Evolutionary conservation across 805 yeast genomes (phyloP).

Genomic region (Kodamaea laetipori): DNA sequence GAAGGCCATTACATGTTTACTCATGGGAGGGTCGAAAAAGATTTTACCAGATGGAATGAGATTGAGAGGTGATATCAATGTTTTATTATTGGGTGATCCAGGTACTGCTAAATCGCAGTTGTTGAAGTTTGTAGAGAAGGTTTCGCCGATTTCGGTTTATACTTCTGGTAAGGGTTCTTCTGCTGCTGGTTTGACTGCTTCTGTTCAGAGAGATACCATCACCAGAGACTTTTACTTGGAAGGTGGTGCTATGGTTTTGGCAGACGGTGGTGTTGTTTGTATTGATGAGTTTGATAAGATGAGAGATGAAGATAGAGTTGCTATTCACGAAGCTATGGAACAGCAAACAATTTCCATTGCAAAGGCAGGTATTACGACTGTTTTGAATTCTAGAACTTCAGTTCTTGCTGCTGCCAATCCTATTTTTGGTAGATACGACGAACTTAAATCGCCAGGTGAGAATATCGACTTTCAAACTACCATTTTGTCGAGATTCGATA

Average conservation of each 20-base stretch:
- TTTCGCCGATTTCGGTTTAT: slow-evolving; percentile 90
- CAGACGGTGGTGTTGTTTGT: slow-evolving; percentile 99
- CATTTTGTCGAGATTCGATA: slow-evolving; percentile 94
- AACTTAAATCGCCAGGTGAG: slow-evolving; percentile 94
- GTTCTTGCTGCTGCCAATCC: slow-evolving; percentile 99
- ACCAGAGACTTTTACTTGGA: slow-evolving; percentile 93
- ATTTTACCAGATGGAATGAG: slow-evolving; percentile 94
- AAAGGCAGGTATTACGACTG: slow-evolving; percentile 98
- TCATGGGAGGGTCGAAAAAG: slow-evolving; percentile 94
- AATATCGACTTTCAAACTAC: slow-evolving; percentile 98
- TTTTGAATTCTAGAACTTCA: slow-evolving; percentile 91
- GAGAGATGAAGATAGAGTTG: slow-evolving; percentile 98
- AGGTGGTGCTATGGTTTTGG: slow-evolving; percentile 99
- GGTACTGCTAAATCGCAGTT: slow-evolving; percentile 98
- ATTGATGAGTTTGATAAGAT: slow-evolving; percentile 99
- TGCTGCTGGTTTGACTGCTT: slow-evolving; percentile 98
- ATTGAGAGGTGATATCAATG: slow-evolving; percentile 95
- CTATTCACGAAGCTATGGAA: slow-evolving; percentile 99
- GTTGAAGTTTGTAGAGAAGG: slow-evolving; percentile 91
- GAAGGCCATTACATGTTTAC: slow-evolving; percentile 85
- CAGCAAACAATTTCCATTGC: slow-evolving; percentile 99
- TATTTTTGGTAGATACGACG: slow-evolving; percentile 94
- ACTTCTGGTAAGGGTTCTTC: slow-evolving; percentile 99
- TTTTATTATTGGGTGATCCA: slow-evolving; percentile 92
- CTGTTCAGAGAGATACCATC: slow-evolving; percentile 87